These are phyloP conservation scores for Acanthamoeba triangularis DNA, from an alignment of 208 protist species.

Conservation along the genomic window DNA sequence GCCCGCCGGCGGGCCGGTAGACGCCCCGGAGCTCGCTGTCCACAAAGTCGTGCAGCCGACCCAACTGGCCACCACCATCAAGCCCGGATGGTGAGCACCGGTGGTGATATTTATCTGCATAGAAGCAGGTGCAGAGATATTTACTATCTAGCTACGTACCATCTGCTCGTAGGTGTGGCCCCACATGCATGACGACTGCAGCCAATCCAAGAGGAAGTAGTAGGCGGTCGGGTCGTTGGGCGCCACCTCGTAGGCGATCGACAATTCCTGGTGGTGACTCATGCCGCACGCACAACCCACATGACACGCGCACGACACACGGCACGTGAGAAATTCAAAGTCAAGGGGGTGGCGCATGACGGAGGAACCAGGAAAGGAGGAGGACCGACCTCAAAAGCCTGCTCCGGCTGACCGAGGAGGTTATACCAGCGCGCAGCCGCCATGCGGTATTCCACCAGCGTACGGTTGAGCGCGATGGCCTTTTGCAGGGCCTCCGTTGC, in stretches of 20 bases:
- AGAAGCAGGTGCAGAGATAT: not conserved
- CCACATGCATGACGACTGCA: conserved; percentile 26
- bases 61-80: not conserved
- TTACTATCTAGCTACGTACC: too few species aligned
- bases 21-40: not conserved
- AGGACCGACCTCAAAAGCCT: not conserved
- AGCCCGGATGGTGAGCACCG: not conserved
- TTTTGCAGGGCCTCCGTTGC: not conserved
- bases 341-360: too few species aligned
- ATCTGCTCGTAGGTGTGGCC: conserved; percentile 15
- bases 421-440: not conserved
- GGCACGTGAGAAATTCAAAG: too few species aligned
- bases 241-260: not conserved
- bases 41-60: not conserved
- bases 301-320: not conserved
- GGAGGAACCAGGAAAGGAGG: not conserved
- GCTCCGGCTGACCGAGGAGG: not conserved
- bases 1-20: not conserved
- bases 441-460: not conserved
- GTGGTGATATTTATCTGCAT: too few species aligned
- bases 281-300: not conserved
- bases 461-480: not conserved
- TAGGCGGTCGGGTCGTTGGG: not conserved
- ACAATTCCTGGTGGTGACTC: not conserved
- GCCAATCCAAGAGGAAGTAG: conserved; percentile 2